Evolutionary conservation across 1,284 basidiomycete species (phyloP).

Genomic region (Apiotrichum sp.): DNA sequence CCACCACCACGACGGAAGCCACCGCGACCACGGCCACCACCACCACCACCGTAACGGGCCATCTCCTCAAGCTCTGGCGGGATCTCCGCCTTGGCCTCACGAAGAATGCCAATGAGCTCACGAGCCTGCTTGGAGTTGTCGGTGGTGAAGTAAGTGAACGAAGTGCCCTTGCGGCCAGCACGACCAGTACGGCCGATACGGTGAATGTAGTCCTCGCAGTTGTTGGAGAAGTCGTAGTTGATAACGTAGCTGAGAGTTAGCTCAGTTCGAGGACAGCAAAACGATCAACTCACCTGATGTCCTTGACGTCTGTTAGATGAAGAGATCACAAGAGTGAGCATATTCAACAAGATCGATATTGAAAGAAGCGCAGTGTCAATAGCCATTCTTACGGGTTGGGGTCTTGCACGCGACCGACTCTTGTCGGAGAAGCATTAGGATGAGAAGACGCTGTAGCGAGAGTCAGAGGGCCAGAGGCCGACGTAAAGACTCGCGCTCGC

Average conservation of each 20-base stretch:
- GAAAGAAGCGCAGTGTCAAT: constrained; percentile 17
- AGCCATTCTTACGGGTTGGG: constrained; percentile 18
- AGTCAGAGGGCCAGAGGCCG: constrained; percentile 5
- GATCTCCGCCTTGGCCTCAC: constrained; percentile 81
- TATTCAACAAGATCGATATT: constrained; percentile 10
- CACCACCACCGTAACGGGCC: constrained; percentile 71
- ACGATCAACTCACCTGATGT: constrained; percentile 29
- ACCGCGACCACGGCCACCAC: constrained; percentile 45
- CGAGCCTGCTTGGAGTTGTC: constrained; percentile 92
- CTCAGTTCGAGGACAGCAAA: constrained; percentile 8
- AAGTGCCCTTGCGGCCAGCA: constrained; percentile 57
- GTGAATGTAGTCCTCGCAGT: constrained; percentile 52
- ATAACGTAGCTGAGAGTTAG: constrained; percentile 22
- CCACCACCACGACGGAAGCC: constrained; percentile 48
- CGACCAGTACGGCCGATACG: constrained; percentile 56
- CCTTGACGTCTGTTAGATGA: constrained; percentile 42
- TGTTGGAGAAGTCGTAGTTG: constrained; percentile 93
- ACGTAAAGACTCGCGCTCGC: not conserved
- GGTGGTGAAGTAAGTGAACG: constrained; percentile 93
- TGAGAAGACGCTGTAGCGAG: constrained; percentile 3
- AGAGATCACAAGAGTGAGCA: constrained; percentile 18
- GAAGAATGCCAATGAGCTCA: constrained; percentile 80
- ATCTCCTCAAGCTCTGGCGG: constrained; percentile 92
- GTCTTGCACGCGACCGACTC: constrained; percentile 18
- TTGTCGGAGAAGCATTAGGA: constrained; percentile 5